These are phyloP conservation scores for Populus nigra DNA, from an alignment of 345 rosid species.

Conservation along the genomic window DNA sequence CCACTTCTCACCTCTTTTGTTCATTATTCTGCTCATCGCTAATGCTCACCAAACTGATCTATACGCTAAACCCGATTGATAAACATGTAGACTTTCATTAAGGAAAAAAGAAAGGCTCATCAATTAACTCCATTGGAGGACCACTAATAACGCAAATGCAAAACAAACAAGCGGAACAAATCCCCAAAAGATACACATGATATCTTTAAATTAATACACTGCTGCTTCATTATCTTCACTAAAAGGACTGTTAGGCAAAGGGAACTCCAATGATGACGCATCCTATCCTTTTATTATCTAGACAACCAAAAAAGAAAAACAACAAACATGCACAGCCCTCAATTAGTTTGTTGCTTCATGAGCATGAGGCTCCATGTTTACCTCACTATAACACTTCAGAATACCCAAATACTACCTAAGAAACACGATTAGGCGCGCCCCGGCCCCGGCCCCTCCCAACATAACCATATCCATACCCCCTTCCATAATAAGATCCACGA, in stretches of 20 bases:
- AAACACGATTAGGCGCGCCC: constrained; percentile 3
- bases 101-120: neutral
- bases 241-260: constrained; percentile 2
- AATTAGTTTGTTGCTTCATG: neutral
- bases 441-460: constrained; percentile 23
- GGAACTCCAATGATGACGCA: neutral
- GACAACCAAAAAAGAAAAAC: constrained; percentile 10
- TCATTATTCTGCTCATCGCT: neutral
- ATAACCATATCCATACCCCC: constrained; percentile 24
- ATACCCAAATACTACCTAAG: constrained; percentile 4
- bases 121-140: neutral
- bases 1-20: neutral
- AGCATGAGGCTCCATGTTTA: neutral
- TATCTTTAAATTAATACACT: neutral
- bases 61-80: neutral
- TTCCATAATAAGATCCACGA: constrained; percentile 25
- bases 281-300: constrained; percentile 22
- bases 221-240: constrained; percentile 10
- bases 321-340: constrained; percentile 11
- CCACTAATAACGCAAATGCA: neutral
- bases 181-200: neutral
- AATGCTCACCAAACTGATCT: neutral
- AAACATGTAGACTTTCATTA: neutral
- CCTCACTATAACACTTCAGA: constrained; percentile 1
- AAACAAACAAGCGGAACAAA: neutral